These are phyloP conservation scores for Ceratocystis cubensis DNA, from an alignment of 2,329 filamentous ascomycete species.

Conservation along the genomic window DNA sequence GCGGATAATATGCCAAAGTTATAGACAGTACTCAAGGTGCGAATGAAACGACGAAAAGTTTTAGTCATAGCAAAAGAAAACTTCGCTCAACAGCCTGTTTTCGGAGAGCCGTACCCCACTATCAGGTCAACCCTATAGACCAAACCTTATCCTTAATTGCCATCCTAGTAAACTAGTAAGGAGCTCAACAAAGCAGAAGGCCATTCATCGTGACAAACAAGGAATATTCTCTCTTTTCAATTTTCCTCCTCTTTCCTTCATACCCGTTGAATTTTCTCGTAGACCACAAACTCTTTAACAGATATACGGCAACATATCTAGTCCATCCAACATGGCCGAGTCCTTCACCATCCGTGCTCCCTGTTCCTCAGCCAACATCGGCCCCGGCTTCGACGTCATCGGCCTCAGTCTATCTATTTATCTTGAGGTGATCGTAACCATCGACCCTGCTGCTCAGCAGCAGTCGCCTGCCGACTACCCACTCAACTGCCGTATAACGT, in stretches of 20 bases:
- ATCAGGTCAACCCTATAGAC: neutral
- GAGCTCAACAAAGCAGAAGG: neutral
- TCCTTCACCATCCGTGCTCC: conserved; percentile 67
- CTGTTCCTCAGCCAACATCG: conserved; percentile 95
- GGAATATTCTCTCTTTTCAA: neutral
- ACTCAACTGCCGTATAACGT: conserved; percentile 80
- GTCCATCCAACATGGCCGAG: conserved; percentile 32
- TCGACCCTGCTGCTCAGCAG: conserved; percentile 45
- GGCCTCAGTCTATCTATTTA: conserved; percentile 88
- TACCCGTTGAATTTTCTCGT: neutral
- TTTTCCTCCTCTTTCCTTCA: neutral
- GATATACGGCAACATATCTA: neutral
- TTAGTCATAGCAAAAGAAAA: neutral
- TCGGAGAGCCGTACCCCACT: neutral
- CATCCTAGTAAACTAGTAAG: neutral
- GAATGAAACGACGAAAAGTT: neutral
- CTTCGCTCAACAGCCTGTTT: neutral
- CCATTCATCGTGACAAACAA: neutral
- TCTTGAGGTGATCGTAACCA: conserved; percentile 74
- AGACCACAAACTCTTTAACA: neutral
- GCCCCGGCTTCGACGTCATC: conserved; percentile 95
- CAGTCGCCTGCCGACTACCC: conserved; percentile 39
- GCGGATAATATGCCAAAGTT: neutral
- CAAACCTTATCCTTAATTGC: neutral
- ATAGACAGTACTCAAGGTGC: neutral